Evolutionary conservation across 768 basidiomycete genomes (phyloP).

Genomic region (Amylocystis lapponica): DNA sequence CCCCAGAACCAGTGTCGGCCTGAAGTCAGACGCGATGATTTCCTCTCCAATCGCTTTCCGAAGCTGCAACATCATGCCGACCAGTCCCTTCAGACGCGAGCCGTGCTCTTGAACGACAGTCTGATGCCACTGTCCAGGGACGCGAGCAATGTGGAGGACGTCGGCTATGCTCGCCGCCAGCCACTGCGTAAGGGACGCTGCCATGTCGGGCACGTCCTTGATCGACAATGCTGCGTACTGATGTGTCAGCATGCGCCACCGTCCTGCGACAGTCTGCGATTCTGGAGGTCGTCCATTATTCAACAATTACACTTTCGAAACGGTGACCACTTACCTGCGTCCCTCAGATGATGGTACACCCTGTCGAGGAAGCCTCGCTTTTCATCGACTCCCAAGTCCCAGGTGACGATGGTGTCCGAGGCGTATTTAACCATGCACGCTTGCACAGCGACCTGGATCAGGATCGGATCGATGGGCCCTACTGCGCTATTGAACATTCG

Average conservation of each 20-base stretch:
- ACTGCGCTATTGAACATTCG: neutral
- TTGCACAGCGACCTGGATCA: slow-evolving; percentile 12
- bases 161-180: too few species aligned
- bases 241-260: neutral
- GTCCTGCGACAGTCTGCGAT: neutral
- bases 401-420: neutral
- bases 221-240: too few species aligned
- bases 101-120: too few species aligned
- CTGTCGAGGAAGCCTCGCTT: neutral
- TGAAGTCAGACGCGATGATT: too few species aligned
- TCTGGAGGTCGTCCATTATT: neutral
- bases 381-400: neutral
- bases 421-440: neutral
- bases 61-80: too few species aligned
- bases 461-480: neutral
- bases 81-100: too few species aligned
- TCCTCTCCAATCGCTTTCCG: too few species aligned
- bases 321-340: neutral
- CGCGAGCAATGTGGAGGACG: too few species aligned
- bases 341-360: neutral
- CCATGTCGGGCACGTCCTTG: too few species aligned
- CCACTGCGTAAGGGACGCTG: too few species aligned
- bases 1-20: too few species aligned
- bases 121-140: too few species aligned
- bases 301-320: neutral